Evolutionary conservation across 2,329 filamentous ascomycete species (phyloP), one percentile per base, ranked within the genome.

Genomic region (Didymosphaeria variabile): DNA sequence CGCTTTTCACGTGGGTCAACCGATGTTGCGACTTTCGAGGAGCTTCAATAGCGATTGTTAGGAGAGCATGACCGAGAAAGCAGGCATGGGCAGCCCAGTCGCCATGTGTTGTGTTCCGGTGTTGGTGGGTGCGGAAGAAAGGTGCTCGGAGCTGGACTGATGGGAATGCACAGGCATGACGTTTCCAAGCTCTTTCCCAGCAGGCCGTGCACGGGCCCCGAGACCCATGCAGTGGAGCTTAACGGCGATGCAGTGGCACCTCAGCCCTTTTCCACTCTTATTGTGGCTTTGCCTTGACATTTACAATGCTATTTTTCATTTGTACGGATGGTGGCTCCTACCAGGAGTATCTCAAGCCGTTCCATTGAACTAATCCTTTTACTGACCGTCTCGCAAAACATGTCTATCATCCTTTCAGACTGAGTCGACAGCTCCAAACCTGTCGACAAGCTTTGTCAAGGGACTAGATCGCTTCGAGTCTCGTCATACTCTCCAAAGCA

Each of bases 91-190:
- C 52, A 45, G 38, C 13, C 17, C 15, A 32, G 29, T 9, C 15
- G 38, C 29, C 38, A n/a, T 42, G 23, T 45, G 52, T 52, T 44
- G 26, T 21, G 7, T 23, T 44, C n/a, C 50, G 12, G 23, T 34
- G 26, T 31, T 17, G 10, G 38, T 21, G 50, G 21, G 32, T 52
- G 32, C 19, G 34, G n/a, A 51, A 52, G 51, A 34, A 36, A 15
- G 51, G 15, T 26, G 51, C n/a, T 34, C 23, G 10, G 36, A 53
- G 36, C 26, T 53, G 52, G 36, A 12, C 9, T 53, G 34, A 29
- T 50, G 26, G 38, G 23, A 36, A 29, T 53, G 34, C 46, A 29
- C 26, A 31, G 38, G 38, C 36, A 55, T 55, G 52, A 53, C 51
- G 51, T 53, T 53, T 42, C 36, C 29, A 34, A 19, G 47, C 29